Conservation (phyloP, 495 filamentous ascomycete species). For the Hypoxylon subgilvum region DNA sequence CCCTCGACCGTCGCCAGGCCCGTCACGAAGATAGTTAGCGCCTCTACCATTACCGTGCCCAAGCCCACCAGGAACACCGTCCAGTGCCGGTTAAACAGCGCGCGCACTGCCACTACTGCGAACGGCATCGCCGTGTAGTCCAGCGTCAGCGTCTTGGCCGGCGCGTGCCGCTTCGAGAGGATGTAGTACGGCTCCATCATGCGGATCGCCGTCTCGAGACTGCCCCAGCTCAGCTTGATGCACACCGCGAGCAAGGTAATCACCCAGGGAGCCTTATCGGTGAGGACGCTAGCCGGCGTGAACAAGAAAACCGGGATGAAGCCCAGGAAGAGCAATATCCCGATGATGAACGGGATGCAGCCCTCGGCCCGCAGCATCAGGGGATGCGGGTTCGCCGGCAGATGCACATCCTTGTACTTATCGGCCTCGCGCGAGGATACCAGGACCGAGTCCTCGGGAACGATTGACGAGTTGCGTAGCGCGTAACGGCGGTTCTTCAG, state of each 20-base stretch:
- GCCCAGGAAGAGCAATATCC: conserved; percentile 55
- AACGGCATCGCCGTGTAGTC: conserved; percentile 76
- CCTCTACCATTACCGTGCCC: conserved; percentile 67
- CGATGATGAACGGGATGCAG: conserved; percentile 62
- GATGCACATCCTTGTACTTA: conserved; percentile 47
- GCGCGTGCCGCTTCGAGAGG: conserved; percentile 66
- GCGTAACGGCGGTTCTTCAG: conserved; percentile 69
- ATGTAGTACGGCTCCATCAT: conserved; percentile 79
- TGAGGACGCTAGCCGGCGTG: conserved; percentile 57
- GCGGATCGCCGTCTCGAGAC: conserved; percentile 72
- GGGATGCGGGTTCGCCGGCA: conserved; percentile 67
- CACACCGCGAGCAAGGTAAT: conserved; percentile 66
- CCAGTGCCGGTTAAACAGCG: conserved; percentile 66
- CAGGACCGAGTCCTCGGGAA: conserved; percentile 50
- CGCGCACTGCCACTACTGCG: conserved; percentile 65
- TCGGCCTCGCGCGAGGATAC: conserved; percentile 42
- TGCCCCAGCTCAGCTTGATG: conserved; percentile 70
- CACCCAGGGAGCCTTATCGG: conserved; percentile 67
- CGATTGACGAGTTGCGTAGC: conserved; percentile 69
- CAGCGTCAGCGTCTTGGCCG: conserved; percentile 65
- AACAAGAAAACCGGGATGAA: conserved; percentile 66
- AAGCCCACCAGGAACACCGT: conserved; percentile 66
- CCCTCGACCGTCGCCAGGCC: conserved; percentile 66
- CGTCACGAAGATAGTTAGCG: conserved; percentile 70
- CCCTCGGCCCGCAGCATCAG: conserved; percentile 67